Evolutionary conservation across 768 basidiomycete species (phyloP), one percentile per base, ranked within the genome.

Genomic region (Suillus hirtellus): DNA sequence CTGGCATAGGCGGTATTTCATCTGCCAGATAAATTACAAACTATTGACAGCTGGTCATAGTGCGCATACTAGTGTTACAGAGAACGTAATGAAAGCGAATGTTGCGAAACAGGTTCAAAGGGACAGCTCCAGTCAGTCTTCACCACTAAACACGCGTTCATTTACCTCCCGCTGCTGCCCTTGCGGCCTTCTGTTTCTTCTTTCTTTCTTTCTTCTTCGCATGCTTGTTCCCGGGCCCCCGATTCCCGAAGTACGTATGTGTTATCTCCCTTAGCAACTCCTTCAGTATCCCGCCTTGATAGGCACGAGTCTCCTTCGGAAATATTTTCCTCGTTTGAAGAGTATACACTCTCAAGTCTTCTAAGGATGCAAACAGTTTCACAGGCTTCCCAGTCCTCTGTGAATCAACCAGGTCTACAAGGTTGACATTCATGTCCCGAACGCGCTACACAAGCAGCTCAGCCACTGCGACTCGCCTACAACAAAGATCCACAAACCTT

Each of bases 391-490:
- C 64, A 1, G 63, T 65, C 21, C 67, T 63, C 3, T 35, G 64
- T 0, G 68, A 56, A n/a, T 75, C 64, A 19, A 78, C 56, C 37
- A 78, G 69, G 47, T 78, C 73, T 21, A 74, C 67, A 10, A 77
- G 66, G 46, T 79, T 76, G 54, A 78, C 70, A 19, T 73, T 66
- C 0, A 68, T 67, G 12, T 67, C 68, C 63, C 66, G 62, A 2
- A 75, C 61, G 40, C 38, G 5, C 56, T 58, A 27, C 0, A 42
- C 9, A 19, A 42, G 5, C 24, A 58, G 17, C 40, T 58, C 40
- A 27, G 40, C 17, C 31, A 31, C 27, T 1, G 14, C 19, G 17
- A 34, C 62, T 49, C 62, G 17, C 37, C 15, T 7, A 7, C 2
- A 40, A 11, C 12, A 19, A 24, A 3, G 1, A 58, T 35, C 4